phyloP scores from a whole-genome alignment of 2,329 filamentous ascomycete genomes.

The Claviceps maximensis region DNA sequence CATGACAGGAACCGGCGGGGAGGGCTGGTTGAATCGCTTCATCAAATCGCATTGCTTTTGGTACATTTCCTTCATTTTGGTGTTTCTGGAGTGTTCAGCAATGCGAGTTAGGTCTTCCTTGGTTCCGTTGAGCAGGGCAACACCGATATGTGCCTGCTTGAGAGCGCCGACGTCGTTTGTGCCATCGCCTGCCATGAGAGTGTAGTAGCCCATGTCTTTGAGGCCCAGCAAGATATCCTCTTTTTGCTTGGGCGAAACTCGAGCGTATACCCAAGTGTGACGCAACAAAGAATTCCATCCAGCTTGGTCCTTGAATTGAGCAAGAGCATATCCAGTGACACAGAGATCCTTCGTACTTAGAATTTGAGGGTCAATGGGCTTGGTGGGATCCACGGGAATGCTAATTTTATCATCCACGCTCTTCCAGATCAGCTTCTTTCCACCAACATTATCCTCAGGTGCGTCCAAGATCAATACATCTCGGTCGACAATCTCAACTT shows the following conservation, averaged over 20 bases:
- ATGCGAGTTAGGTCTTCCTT: constrained; percentile 84
- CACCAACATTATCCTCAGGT: constrained; percentile 74
- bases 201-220: constrained; percentile 95
- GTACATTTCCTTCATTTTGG: constrained; percentile 97
- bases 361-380: constrained; percentile 70
- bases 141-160: constrained; percentile 95
- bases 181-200: constrained; percentile 95
- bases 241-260: constrained; percentile 97
- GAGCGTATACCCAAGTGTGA: constrained; percentile 93
- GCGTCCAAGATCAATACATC: constrained; percentile 91
- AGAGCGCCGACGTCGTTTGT: constrained; percentile 96
- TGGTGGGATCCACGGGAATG: constrained; percentile 72
- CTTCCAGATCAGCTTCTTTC: constrained; percentile 79
- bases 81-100: constrained; percentile 83
- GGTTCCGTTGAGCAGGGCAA: constrained; percentile 89
- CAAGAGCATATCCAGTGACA: constrained; percentile 85
- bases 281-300: constrained; percentile 68
- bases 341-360: constrained; percentile 81
- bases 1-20: constrained; percentile 79
- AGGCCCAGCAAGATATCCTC: constrained; percentile 95
- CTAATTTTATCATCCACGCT: constrained; percentile 83
- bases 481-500: constrained; percentile 95
- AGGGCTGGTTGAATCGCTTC: constrained; percentile 85
- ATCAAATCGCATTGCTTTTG: constrained; percentile 90
- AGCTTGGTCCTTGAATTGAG: constrained; percentile 71